Evolutionary conservation across 2,329 filamentous ascomycete species (phyloP).

Genomic region (Daldinia eschscholtzii): DNA sequence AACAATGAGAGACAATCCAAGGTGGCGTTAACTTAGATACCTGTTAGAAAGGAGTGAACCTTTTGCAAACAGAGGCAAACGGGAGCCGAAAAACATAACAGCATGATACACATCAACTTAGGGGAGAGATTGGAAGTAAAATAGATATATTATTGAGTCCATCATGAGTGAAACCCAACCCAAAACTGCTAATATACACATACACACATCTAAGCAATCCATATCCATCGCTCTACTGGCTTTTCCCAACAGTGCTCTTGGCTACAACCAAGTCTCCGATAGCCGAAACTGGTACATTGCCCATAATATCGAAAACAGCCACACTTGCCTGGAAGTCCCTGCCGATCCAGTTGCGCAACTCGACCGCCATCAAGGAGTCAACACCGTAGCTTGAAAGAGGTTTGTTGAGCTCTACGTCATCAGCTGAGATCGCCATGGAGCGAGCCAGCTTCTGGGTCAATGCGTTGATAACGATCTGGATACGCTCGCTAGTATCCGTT

Average conservation of each 20-base stretch:
- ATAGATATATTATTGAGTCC: background rate
- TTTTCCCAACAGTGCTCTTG: constrained; percentile 40
- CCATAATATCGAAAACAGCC: constrained; percentile 46
- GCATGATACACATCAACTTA: no score
- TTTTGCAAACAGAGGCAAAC: no score
- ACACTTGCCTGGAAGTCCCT: constrained; percentile 36
- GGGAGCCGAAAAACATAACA: no score
- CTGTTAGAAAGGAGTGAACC: no score
- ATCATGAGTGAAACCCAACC: background rate
- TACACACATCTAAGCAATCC: background rate
- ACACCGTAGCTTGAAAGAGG: constrained; percentile 51
- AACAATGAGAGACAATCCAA: no score
- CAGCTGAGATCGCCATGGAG: constrained; percentile 41
- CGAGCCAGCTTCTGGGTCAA: constrained; percentile 44
- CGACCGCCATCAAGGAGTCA: constrained; percentile 53
- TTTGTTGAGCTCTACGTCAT: constrained; percentile 47
- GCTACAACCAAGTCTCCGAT: constrained; percentile 43
- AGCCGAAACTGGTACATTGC: constrained; percentile 31
- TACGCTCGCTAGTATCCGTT: constrained; percentile 25
- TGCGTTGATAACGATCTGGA: constrained; percentile 39
- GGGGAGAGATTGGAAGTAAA: background rate
- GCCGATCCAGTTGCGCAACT: constrained; percentile 52
- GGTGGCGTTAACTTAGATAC: no score
- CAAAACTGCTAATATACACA: background rate
- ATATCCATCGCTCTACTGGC: constrained; percentile 9